These are phyloP conservation scores for Apophysomyces sp. DNA, from an alignment of 371 early-diverging fungal genomes.

Conservation along the genomic window DNA sequence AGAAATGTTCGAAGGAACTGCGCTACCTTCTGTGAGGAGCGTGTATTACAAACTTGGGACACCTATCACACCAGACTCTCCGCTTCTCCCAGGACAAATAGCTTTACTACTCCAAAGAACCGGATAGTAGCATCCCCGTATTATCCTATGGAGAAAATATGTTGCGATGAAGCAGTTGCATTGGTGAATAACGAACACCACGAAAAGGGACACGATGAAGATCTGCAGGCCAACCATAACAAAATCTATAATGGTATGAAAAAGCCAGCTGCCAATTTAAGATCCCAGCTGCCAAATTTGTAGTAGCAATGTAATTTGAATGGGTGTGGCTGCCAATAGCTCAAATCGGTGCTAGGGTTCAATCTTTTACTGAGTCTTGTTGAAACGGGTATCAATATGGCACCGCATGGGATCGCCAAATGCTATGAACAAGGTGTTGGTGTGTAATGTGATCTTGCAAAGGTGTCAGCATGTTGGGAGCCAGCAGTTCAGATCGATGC, in stretches of 20 bases:
- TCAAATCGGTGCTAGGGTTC: conserved; percentile 10
- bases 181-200: conserved; percentile 12
- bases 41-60: not conserved
- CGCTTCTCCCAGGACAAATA: not conserved
- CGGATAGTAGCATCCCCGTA: conserved; percentile 11
- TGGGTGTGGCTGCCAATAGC: conserved; percentile 14
- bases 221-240: not conserved
- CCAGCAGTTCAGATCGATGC: conserved; percentile 6
- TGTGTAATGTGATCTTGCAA: conserved; percentile 6
- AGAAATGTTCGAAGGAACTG: not conserved
- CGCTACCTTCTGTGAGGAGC: not conserved
- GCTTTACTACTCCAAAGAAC: conserved; percentile 7
- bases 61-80: not conserved
- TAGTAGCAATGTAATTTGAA: conserved; percentile 22
- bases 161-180: not conserved
- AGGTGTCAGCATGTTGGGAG: conserved; percentile 2
- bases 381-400: conserved; percentile 7
- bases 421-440: conserved; percentile 26
- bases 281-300: conserved; percentile 13
- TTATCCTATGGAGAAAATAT: not conserved
- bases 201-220: not conserved
- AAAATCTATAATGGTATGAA: conserved; percentile 1
- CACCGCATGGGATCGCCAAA: conserved; percentile 12
- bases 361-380: conserved; percentile 10
- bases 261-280: not conserved